phyloP scores from a whole-genome alignment of 441 rosid genomes.

The Eruca vesicaria region DNA sequence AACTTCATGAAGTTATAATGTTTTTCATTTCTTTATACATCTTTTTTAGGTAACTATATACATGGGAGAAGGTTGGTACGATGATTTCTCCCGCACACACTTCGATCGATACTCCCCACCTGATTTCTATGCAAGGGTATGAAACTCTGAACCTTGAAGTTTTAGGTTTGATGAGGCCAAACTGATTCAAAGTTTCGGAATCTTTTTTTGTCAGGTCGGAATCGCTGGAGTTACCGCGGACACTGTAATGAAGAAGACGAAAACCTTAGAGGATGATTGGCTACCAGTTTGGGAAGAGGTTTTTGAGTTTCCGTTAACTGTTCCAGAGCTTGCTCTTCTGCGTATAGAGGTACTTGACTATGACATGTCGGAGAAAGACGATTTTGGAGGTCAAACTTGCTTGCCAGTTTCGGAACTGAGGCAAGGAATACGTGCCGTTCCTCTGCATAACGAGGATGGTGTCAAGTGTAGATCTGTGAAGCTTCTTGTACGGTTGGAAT shows the following conservation, averaged over 20 bases:
- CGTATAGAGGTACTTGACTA: conserved; percentile 73
- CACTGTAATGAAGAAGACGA: conserved; percentile 60
- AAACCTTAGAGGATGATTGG: conserved; percentile 65
- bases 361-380: conserved; percentile 72
- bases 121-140: conserved; percentile 73
- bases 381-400: conserved; percentile 84
- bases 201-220: conserved; percentile 46
- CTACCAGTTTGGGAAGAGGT: conserved; percentile 69
- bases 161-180: neutral
- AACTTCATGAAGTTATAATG: neutral
- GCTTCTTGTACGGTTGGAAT: conserved; percentile 69
- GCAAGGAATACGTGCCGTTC: conserved; percentile 62
- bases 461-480: conserved; percentile 49
- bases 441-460: conserved; percentile 49
- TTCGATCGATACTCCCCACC: conserved; percentile 85
- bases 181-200: neutral
- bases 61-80: conserved; percentile 92
- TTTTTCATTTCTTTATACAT: neutral
- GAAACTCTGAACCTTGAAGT: neutral
- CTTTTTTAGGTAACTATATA: conserved; percentile 62
- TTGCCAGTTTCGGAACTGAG: conserved; percentile 61
- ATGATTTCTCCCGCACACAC: conserved; percentile 69
- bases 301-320: conserved; percentile 70
- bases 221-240: conserved; percentile 78
- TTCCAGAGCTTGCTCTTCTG: conserved; percentile 72